Conservation (phyloP, 1,139 yeast genomes). For the Torulaspora pretoriensis region DNA sequence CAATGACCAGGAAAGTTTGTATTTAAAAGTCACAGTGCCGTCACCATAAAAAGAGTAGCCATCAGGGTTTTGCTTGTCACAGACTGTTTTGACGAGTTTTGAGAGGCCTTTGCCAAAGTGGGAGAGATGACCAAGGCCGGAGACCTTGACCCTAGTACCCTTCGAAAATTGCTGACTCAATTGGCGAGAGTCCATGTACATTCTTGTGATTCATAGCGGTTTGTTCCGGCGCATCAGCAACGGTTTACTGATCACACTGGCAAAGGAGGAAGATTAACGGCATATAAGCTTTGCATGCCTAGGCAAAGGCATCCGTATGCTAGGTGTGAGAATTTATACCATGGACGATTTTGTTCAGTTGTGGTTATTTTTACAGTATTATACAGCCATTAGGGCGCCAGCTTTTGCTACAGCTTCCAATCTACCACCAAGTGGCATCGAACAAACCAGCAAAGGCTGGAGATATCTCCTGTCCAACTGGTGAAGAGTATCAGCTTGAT, state of each 20-base stretch:
- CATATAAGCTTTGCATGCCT: not conserved
- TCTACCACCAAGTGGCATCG: no score
- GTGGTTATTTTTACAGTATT: no score
- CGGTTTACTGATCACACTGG: constrained; percentile 38
- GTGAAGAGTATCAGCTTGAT: no score
- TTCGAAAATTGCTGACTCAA: constrained; percentile 40
- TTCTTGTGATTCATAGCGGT: constrained; percentile 46
- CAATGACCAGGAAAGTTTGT: constrained; percentile 41
- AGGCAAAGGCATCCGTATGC: no score
- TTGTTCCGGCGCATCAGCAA: constrained; percentile 40
- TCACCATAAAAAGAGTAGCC: constrained; percentile 46
- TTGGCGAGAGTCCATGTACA: constrained; percentile 38
- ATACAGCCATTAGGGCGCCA: no score
- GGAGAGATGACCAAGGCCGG: constrained; percentile 42
- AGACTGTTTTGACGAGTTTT: constrained; percentile 38
- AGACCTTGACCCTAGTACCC: constrained; percentile 38
- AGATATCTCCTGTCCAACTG: no score
- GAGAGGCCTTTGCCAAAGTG: constrained; percentile 40
- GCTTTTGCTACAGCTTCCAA: no score
- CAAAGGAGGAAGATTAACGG: constrained; percentile 13
- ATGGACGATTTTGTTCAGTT: no score
- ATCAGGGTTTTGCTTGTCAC: constrained; percentile 48
- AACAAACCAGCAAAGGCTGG: no score
- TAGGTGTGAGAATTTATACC: no score
- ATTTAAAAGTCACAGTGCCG: constrained; percentile 42